Evolutionary conservation across 305 asterid species (phyloP), one percentile per base, ranked within the genome.

Genomic region (Caryopteris hybrid): DNA sequence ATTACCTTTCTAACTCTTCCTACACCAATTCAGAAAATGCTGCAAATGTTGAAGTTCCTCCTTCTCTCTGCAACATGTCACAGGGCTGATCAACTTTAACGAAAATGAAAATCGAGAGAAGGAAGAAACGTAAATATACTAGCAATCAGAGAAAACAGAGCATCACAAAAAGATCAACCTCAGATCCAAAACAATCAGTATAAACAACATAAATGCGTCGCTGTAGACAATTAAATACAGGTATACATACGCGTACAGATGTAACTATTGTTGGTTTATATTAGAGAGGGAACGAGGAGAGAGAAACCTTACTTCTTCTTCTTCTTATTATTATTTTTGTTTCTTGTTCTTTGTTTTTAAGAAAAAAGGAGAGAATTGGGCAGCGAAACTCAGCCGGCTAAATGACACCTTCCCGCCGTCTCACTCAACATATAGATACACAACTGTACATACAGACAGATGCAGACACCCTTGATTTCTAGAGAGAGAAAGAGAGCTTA

Each of bases 341-440:
- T n/a, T n/a, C n/a, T n/a, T n/a, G n/a, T n/a, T n/a, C n/a, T n/a
- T n/a, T n/a, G n/a, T n/a, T n/a, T n/a, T n/a, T n/a, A n/a, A n/a
- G 12, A 34, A 33, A 47, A 46, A 31, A 3, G 5, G 56, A 57
- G 68, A 65, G 41, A 48, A 46, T 36, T 65, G 17, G 63, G 60
- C 42, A 25, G 61, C 61, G 10, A 56, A 43, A 9, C 66, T 31
- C 67, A 54, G 74, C 66, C 74, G 74, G 72, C 75, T 34, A 74
- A 59, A 62, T 34, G 61, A 47, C 17, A 43, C 17, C 51, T 43
- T 9, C 14, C 11, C 51, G 63, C 61, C 36, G 67, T 62, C 64
- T 55, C 64, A 69, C 66, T 27, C 53, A 56, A 14, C 21, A 72
- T 53, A 64, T 23, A 57, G 21, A 66, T 59, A 3, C 7, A 38